Percentiles rank a stretch among this genome's conserved stretches.
phyloP scores from a whole-genome alignment of 768 basidiomycete genomes.

The Boletus speciosus region DNA sequence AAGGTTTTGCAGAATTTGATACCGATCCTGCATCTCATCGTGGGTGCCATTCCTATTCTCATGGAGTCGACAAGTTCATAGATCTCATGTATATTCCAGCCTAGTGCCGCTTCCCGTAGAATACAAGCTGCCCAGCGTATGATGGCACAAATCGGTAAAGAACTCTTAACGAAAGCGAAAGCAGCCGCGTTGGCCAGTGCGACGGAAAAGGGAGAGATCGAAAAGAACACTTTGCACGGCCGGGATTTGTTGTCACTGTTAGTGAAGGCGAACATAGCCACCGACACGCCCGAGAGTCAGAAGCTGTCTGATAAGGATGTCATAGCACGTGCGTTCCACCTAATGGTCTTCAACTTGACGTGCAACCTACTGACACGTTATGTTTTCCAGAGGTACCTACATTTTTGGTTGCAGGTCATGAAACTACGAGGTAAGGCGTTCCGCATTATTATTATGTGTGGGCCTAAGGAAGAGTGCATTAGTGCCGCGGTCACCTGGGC shows the following conservation, averaged over 20 bases:
- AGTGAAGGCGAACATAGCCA: slow-evolving; percentile 53
- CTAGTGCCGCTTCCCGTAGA: slow-evolving; percentile 14
- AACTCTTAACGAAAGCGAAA: slow-evolving; percentile 52
- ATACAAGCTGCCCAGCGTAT: slow-evolving; percentile 33
- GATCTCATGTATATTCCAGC: slow-evolving; percentile 14
- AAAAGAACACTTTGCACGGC: slow-evolving; percentile 33
- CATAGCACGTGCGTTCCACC: slow-evolving; percentile 42
- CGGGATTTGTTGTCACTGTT: slow-evolving; percentile 47
- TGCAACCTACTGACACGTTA: not conserved
- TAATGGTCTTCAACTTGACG: not conserved
- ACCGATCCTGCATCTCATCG: slow-evolving; percentile 39
- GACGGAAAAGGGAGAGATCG: slow-evolving; percentile 26
- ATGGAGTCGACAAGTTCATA: not conserved
- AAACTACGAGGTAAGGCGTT: slow-evolving; percentile 46
- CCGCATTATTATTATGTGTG: not conserved
- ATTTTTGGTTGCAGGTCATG: slow-evolving; percentile 58
- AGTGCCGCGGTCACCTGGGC: slow-evolving; percentile 53
- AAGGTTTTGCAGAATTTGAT: slow-evolving; percentile 34
- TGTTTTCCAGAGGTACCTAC: slow-evolving; percentile 51
- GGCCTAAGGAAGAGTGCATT: not conserved
- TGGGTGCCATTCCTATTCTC: slow-evolving; percentile 17
- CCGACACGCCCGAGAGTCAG: slow-evolving; percentile 53
- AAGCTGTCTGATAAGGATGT: slow-evolving; percentile 62
- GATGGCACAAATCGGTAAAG: slow-evolving; percentile 48
- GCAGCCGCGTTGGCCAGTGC: slow-evolving; percentile 26